These are phyloP conservation scores for Penicillium macrosclerotiorum DNA, from an alignment of 495 filamentous ascomycete species.

Conservation along the genomic window DNA sequence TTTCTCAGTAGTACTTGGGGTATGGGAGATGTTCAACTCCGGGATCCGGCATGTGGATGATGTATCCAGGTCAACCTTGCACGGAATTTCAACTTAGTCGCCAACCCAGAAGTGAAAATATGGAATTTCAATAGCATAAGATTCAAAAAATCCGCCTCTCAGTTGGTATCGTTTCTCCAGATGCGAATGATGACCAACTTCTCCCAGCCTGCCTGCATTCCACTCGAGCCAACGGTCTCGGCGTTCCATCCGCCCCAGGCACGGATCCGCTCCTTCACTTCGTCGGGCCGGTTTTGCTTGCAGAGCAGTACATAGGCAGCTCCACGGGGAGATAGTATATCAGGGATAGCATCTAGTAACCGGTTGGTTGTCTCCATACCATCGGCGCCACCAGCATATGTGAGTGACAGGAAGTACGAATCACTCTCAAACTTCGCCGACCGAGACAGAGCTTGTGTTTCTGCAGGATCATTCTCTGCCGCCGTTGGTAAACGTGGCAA, in stretches of 20 bases:
- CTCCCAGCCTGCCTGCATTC: conserved; percentile 89
- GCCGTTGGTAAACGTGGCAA: conserved; percentile 52
- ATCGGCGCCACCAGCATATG: conserved; percentile 83
- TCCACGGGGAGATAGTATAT: conserved; percentile 60
- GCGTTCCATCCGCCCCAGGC: conserved; percentile 64
- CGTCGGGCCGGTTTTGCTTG: conserved; percentile 76
- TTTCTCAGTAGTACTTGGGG: too few species aligned
- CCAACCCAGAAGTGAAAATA: too few species aligned
- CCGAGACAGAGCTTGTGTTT: conserved; percentile 18
- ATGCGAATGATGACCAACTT: conserved; percentile 79
- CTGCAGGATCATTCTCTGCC: conserved; percentile 19
- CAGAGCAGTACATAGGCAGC: conserved; percentile 90
- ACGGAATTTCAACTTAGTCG: too few species aligned
- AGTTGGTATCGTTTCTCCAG: conserved; percentile 47
- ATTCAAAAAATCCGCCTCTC: background rate
- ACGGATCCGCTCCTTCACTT: conserved; percentile 65
- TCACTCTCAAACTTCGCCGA: conserved; percentile 60
- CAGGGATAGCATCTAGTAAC: conserved; percentile 64
- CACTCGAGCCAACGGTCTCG: conserved; percentile 79
- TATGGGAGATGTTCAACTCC: too few species aligned
- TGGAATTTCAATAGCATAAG: too few species aligned
- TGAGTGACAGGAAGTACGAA: conserved; percentile 77
- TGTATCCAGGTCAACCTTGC: too few species aligned
- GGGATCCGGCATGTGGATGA: too few species aligned
- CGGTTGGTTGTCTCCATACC: conserved; percentile 92